phyloP scores from a whole-genome alignment of 2,329 filamentous ascomycete genomes.

The Fusarium secorum region DNA sequence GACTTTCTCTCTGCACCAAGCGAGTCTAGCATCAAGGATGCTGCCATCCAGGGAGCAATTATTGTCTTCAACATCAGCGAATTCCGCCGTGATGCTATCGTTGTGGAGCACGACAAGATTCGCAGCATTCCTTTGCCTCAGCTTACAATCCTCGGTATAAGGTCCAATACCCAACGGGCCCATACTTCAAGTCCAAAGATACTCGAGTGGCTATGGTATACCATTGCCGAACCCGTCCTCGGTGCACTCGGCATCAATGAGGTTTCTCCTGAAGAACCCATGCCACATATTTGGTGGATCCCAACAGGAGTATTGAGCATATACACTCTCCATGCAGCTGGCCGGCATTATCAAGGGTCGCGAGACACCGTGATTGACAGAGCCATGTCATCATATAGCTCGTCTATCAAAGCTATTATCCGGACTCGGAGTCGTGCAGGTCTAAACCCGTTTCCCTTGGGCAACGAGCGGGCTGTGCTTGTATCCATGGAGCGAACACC shows the following conservation, averaged over 20 bases:
- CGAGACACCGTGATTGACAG: background rate
- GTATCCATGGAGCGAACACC: background rate
- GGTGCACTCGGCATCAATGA: background rate
- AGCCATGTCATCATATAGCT: background rate
- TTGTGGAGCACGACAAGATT: background rate
- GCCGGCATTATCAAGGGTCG: background rate
- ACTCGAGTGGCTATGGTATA: background rate
- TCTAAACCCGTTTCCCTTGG: too few relatives aligned
- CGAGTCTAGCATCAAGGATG: background rate
- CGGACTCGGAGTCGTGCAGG: background rate
- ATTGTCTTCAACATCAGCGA: background rate
- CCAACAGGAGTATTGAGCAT: background rate
- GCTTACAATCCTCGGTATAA: background rate
- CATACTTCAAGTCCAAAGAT: background rate
- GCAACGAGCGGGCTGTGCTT: background rate
- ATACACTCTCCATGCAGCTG: background rate
- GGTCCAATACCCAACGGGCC: background rate
- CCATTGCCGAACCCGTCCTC: background rate
- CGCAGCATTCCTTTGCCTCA: background rate
- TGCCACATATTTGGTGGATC: background rate
- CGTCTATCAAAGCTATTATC: background rate
- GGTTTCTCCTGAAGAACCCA: background rate
- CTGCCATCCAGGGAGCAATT: background rate
- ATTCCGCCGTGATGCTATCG: background rate
- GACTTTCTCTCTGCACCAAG: background rate